Evolutionary conservation across 2,329 filamentous ascomycete genomes (phyloP).

Genomic region (Ophiostoma populinum): DNA sequence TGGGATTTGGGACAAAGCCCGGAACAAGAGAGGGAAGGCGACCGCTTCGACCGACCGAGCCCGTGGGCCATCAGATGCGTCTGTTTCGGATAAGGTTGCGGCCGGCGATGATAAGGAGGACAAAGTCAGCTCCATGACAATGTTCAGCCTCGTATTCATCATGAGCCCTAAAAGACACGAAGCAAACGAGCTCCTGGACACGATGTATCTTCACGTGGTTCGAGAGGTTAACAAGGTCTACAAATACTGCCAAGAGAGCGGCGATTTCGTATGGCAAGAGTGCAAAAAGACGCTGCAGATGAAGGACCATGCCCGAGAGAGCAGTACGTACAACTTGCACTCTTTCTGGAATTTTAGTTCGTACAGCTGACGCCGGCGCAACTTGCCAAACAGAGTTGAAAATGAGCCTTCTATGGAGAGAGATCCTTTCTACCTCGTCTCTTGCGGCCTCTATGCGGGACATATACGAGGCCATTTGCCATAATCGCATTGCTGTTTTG

Average conservation of each 20-base stretch:
- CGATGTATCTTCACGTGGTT: slow-evolving; percentile 69
- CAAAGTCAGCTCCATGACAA: slow-evolving; percentile 62
- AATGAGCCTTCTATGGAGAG: slow-evolving; percentile 52
- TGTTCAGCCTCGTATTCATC: slow-evolving; percentile 96
- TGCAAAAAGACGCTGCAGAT: slow-evolving; percentile 65
- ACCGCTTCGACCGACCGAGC: neutral
- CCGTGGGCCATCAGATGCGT: slow-evolving; percentile 14
- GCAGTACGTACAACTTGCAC: slow-evolving; percentile 24
- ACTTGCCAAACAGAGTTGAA: slow-evolving; percentile 17
- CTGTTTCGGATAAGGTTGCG: slow-evolving; percentile 12
- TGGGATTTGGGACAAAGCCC: slow-evolving; percentile 43
- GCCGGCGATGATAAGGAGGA: slow-evolving; percentile 33
- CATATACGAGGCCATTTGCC: slow-evolving; percentile 64
- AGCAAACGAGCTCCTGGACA: slow-evolving; percentile 56
- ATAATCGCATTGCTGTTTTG: slow-evolving; percentile 72
- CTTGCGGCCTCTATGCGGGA: slow-evolving; percentile 70
- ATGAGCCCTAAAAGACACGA: slow-evolving; percentile 66
- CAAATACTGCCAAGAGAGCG: slow-evolving; percentile 80
- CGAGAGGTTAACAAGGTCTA: slow-evolving; percentile 86
- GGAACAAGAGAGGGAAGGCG: slow-evolving; percentile 14
- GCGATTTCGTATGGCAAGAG: slow-evolving; percentile 82
- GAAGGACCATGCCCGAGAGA: slow-evolving; percentile 67
- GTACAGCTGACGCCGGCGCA: too few relatives aligned
- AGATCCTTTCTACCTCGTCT: slow-evolving; percentile 55
- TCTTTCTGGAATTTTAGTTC: neutral